Percentiles rank a stretch among this genome's conserved stretches.
Conservation (phyloP, 75 land plant genomes). For the Azolla pinnata region DNA sequence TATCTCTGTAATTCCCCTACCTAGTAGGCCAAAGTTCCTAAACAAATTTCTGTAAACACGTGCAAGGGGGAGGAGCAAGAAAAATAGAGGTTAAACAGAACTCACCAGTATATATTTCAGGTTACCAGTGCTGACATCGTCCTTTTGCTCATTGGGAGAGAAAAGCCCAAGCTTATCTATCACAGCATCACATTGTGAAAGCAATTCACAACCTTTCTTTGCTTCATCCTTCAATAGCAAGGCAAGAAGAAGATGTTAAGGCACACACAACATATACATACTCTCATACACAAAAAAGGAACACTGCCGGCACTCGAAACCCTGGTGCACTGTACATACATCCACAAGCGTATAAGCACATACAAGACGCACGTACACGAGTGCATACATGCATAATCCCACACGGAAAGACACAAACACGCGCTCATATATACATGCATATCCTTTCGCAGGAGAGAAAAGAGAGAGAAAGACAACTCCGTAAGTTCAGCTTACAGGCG, state of each 20-base stretch:
- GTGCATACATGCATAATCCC: too few species aligned
- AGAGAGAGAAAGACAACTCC: constrained; percentile 1
- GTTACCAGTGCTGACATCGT: constrained; percentile 81
- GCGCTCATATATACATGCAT: too few species aligned
- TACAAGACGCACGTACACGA: too few species aligned
- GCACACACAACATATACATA: too few species aligned
- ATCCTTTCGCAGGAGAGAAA: too few species aligned
- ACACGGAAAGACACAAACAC: too few species aligned
- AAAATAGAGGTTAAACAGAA: constrained; percentile 2
- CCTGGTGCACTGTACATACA: too few species aligned
- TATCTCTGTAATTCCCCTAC: constrained; percentile 7
- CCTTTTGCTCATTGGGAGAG: constrained; percentile 77
- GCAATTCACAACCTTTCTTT: constrained; percentile 44
- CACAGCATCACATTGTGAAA: constrained; percentile 47
- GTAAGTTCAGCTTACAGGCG: background rate
- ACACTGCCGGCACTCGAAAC: background rate
- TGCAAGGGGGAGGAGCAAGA: constrained; percentile 4
- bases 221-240: constrained; percentile 38
- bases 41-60: background rate
- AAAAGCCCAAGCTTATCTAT: constrained; percentile 77
- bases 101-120: constrained; percentile 87
- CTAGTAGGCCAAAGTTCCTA: background rate
- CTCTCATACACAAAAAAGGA: too few species aligned
- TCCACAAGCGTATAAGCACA: too few species aligned
- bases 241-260: background rate